Conservation (phyloP, 805 yeast genomes). For the Yamadazyma endophytica region DNA sequence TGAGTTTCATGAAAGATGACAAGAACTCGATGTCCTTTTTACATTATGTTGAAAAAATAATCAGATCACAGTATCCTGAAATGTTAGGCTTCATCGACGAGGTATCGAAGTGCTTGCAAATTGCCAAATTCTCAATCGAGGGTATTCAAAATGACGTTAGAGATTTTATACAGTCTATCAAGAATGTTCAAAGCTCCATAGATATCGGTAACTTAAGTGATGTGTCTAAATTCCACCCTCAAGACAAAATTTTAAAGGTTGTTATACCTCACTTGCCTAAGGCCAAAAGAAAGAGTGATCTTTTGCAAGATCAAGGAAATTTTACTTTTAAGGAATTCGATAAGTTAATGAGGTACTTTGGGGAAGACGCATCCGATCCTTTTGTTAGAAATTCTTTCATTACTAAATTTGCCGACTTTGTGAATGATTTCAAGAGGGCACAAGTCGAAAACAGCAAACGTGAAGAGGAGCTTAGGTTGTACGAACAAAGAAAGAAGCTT, state of each 20-base stretch:
- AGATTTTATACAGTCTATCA: conserved; percentile 49
- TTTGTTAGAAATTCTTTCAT: conserved; percentile 58
- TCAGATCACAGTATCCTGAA: conserved; percentile 65
- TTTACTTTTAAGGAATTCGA: conserved; percentile 51
- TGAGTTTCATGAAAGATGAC: conserved; percentile 68
- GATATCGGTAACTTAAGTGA: conserved; percentile 66
- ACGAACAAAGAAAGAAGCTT: conserved; percentile 71
- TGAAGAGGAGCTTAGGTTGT: conserved; percentile 65
- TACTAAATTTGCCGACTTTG: conserved; percentile 56
- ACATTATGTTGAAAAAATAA: conserved; percentile 68
- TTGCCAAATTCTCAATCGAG: conserved; percentile 61
- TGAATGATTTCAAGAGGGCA: conserved; percentile 58
- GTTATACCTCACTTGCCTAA: conserved; percentile 50
- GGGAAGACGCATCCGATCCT: conserved; percentile 60
- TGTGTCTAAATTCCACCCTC: conserved; percentile 58
- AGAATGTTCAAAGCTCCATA: conserved; percentile 49
- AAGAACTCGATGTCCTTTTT: conserved; percentile 67
- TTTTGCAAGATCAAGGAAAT: conserved; percentile 47
- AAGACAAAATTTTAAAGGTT: conserved; percentile 54
- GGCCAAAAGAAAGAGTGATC: conserved; percentile 50
- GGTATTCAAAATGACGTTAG: conserved; percentile 56
- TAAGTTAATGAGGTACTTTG: conserved; percentile 63
- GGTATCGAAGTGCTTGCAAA: conserved; percentile 46
- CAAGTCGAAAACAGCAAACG: conserved; percentile 60
- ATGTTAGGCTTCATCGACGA: conserved; percentile 60